Percentiles rank a stretch among this genome's conserved stretches.
Conservation (phyloP, 106 monocot species). For the Phalaenopsis equestris region DNA sequence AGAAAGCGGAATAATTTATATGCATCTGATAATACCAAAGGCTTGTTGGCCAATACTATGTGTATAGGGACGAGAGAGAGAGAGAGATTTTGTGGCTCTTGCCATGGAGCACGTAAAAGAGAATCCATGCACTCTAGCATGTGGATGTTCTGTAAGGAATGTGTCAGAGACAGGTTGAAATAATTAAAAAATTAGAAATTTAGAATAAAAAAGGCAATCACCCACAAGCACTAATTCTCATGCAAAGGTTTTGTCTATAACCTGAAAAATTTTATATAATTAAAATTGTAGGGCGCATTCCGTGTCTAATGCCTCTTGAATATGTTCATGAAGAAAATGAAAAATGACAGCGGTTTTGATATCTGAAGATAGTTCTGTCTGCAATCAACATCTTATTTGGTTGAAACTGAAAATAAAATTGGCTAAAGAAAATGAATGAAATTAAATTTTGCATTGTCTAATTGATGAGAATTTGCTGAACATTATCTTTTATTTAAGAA, state of each 20-base stretch:
- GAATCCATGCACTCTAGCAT: conserved; percentile 11
- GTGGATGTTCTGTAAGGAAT: conserved; percentile 23
- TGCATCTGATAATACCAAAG: not conserved
- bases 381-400: too few species aligned
- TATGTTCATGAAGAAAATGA: not conserved
- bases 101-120: not conserved
- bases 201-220: not conserved
- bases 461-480: too few species aligned
- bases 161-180: conserved; percentile 7
- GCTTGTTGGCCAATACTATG: not conserved
- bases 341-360: too few species aligned
- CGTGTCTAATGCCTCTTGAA: not conserved
- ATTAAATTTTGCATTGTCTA: too few species aligned
- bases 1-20: not conserved
- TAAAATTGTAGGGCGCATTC: not conserved
- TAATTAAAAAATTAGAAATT: not conserved
- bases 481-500: too few species aligned
- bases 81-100: not conserved
- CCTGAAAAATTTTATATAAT: not conserved
- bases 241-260: not conserved
- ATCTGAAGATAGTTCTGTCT: too few species aligned
- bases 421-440: too few species aligned
- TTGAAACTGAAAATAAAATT: too few species aligned
- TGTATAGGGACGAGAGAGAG: not conserved
- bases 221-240: conserved; percentile 7